Evolutionary conservation across 257 asterid genomes (phyloP), one percentile per base, ranked within the genome.

Genomic region (Parsonsia alboflavescens): DNA sequence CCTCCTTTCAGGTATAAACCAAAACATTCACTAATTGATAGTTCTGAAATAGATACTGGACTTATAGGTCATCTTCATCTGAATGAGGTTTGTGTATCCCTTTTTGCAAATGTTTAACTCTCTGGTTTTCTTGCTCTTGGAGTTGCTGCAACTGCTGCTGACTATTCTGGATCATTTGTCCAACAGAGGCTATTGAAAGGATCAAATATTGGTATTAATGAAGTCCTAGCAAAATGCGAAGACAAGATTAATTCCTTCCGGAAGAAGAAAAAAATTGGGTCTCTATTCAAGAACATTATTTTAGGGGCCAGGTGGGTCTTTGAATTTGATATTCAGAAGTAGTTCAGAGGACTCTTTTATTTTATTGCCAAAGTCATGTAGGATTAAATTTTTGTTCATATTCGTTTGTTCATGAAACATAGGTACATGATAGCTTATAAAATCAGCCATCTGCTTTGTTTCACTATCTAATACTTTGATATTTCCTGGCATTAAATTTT

Each of bases 1-100:
- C 63, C 68, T 44, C 33, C 68, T 81, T 77, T 44, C 96, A 95
- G 99, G 87, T 92, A 95, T 73, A 76, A 80, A 72, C 79, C 75
- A 76, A 83, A 81, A 70, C 82, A 85, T 72, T 74, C 74, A 67
- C 68, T 57, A 69, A 77, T 66, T 42, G 93, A 79, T 68, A 78
- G 74, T 85, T 48, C 69, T 81, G 91, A 82, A 75, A 71, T 68
- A 65, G 87, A 73, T 76, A 68, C 85, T 2, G 92, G 90, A 71
- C 96, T 92, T 84, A 93, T 92, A 68, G 99, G 98, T 45, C 99
- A 95, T 77, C 80, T 95, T 77, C 98, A 86, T 84, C 89, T 95
- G 84, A 78, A 88, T 87, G 88, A 90, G 99, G 99, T 91, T 68
- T 73, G 73, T 39, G 54, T 46, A 49, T 36, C 16, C 75, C 78